These are phyloP conservation scores for Prunus padus DNA, from an alignment of 306 rosid genomes.

Conservation along the genomic window DNA sequence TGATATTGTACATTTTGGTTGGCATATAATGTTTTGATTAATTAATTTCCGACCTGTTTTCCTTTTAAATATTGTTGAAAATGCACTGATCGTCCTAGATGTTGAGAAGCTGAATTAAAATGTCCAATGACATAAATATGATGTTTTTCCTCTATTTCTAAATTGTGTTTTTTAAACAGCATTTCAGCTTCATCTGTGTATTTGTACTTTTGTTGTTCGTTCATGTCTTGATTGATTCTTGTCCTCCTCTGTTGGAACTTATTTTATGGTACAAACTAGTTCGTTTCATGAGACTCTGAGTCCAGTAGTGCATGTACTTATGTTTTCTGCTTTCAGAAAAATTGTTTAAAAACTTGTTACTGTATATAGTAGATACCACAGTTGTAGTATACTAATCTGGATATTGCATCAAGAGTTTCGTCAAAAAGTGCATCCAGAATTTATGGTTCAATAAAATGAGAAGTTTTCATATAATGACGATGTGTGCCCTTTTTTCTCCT, in stretches of 20 bases:
- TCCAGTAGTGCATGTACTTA: too few species aligned
- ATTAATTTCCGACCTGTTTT: background rate
- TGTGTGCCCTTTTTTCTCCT: too few species aligned
- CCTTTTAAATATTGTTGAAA: background rate
- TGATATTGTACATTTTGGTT: background rate
- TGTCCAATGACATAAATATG: background rate
- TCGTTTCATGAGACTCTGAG: too few species aligned
- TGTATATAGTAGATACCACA: too few species aligned
- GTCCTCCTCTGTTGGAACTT: background rate
- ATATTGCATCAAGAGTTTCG: too few species aligned
- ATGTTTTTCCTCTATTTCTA: background rate
- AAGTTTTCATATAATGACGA: too few species aligned
- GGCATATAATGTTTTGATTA: background rate
- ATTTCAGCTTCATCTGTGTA: background rate
- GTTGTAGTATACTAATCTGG: too few species aligned
- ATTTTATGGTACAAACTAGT: too few species aligned
- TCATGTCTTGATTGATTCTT: background rate
- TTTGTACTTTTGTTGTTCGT: background rate
- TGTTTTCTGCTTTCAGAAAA: too few species aligned
- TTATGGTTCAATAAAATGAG: too few species aligned
- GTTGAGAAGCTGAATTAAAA: background rate
- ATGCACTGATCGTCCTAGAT: background rate
- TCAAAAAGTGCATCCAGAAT: too few species aligned
- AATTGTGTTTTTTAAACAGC: background rate
- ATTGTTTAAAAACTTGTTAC: too few species aligned